phyloP scores from a whole-genome alignment of 2,329 filamentous ascomycete genomes.

The Diaporthe sp. region DNA sequence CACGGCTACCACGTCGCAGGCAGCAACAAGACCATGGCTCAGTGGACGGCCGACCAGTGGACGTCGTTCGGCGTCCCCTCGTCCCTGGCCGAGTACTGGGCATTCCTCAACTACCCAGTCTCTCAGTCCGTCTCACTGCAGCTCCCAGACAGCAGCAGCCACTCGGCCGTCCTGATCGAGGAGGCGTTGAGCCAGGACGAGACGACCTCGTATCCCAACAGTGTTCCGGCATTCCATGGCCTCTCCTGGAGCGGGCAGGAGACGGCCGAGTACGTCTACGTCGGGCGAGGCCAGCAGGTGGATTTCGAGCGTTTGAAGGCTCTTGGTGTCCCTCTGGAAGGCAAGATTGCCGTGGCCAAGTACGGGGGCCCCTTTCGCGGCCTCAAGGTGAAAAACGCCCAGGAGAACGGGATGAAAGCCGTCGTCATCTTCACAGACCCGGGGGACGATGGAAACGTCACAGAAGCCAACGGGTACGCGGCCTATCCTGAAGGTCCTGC shows the following conservation, averaged over 20 bases:
- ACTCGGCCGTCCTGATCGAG: slow-evolving; percentile 16
- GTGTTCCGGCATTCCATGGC: slow-evolving; percentile 78
- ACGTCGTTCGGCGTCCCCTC: slow-evolving; percentile 52
- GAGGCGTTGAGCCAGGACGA: slow-evolving; percentile 14
- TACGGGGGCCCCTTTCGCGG: slow-evolving; percentile 92
- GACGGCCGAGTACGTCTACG: slow-evolving; percentile 87
- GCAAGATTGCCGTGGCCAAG: slow-evolving; percentile 88
- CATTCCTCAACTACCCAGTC: slow-evolving; percentile 73
- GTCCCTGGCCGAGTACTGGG: slow-evolving; percentile 63
- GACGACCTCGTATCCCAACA: slow-evolving; percentile 12
- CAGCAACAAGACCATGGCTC: slow-evolving; percentile 52
- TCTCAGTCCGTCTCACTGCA: slow-evolving; percentile 57
- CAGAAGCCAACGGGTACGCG: slow-evolving; percentile 83
- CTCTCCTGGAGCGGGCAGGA: slow-evolving; percentile 95
- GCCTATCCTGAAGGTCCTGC: slow-evolving; percentile 89
- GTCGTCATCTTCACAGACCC: slow-evolving; percentile 88
- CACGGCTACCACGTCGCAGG: slow-evolving; percentile 56
- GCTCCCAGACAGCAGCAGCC: slow-evolving; percentile 2
- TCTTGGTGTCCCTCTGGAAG: slow-evolving; percentile 81
- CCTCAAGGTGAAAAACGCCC: slow-evolving; percentile 91
- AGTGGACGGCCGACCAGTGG: slow-evolving; percentile 57
- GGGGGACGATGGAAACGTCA: slow-evolving; percentile 86
- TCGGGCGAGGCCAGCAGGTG: slow-evolving; percentile 89
- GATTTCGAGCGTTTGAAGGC: slow-evolving; percentile 87
- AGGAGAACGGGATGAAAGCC: slow-evolving; percentile 92